Percentiles rank a stretch among this genome's conserved stretches.
phyloP scores from a whole-genome alignment of 768 basidiomycete genomes.

The Kwoniella newhampshirensis region DNA sequence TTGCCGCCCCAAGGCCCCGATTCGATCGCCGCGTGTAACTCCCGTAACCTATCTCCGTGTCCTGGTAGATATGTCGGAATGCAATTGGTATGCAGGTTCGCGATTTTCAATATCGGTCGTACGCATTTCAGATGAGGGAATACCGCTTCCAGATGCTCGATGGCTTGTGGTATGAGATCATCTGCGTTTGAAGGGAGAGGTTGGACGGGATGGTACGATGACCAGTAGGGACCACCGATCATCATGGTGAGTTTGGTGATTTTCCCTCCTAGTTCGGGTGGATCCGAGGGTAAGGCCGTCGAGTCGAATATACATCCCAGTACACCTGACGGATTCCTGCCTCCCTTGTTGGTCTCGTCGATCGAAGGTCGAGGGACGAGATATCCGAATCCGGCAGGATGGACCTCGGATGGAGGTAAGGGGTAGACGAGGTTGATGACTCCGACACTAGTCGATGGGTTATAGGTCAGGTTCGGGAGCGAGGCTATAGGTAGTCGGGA shows the following conservation, averaged over 20 bases:
- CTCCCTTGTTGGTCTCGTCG: slow-evolving; percentile 11
- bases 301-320: slow-evolving; percentile 92
- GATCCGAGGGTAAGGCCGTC: slow-evolving; percentile 67
- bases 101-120: slow-evolving; percentile 35
- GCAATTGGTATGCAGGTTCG: slow-evolving; percentile 61
- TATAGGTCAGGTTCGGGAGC: slow-evolving; percentile 68
- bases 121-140: slow-evolving; percentile 40
- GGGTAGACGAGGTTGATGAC: slow-evolving; percentile 85
- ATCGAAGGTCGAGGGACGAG: slow-evolving; percentile 78
- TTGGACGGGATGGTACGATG: slow-evolving; percentile 31
- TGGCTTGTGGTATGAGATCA: slow-evolving; percentile 18
- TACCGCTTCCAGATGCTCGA: slow-evolving; percentile 36
- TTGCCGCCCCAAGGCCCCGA: slow-evolving; percentile 56
- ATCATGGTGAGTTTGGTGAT: slow-evolving; percentile 84
- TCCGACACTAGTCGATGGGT: slow-evolving; percentile 75
- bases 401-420: slow-evolving; percentile 58
- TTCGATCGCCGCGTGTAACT: slow-evolving; percentile 58
- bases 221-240: slow-evolving; percentile 76
- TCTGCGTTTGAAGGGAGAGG: slow-evolving; percentile 8
- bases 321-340: slow-evolving; percentile 44
- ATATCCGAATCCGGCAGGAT: slow-evolving; percentile 90
- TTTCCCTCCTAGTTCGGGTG: slow-evolving; percentile 43
- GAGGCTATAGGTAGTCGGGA: slow-evolving; percentile 55
- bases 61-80: slow-evolving; percentile 77
- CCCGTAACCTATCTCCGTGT: slow-evolving; percentile 67